phyloP scores from a whole-genome alignment of 1,284 basidiomycete species.

The Ganoderma sinense region DNA sequence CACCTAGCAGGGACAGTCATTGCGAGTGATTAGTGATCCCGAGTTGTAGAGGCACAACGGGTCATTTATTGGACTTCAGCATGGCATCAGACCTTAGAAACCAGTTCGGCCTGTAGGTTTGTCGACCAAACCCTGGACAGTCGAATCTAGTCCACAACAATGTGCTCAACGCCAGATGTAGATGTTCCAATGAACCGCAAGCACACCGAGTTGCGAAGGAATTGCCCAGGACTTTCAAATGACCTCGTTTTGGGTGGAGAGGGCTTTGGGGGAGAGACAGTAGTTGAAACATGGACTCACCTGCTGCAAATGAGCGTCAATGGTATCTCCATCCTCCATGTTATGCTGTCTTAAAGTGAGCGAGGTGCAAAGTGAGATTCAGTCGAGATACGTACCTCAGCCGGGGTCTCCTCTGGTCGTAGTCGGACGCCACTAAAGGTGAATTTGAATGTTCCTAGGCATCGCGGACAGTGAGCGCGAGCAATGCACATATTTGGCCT shows the following conservation, averaged over 20 bases:
- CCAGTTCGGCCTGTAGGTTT: no score
- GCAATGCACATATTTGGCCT: neutral
- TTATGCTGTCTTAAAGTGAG: conserved; percentile 44
- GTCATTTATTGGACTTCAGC: no score
- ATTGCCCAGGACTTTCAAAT: neutral
- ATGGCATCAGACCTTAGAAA: no score
- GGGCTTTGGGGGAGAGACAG: neutral
- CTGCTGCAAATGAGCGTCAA: conserved; percentile 64
- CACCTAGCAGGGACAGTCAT: no score
- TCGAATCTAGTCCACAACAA: no score
- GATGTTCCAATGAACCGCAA: neutral
- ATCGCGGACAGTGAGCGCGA: neutral
- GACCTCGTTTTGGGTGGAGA: neutral
- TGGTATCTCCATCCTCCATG: conserved; percentile 65
- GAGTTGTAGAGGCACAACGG: no score
- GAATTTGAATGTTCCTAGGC: conserved; percentile 64
- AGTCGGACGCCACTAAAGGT: conserved; percentile 60
- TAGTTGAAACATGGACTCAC: conserved; percentile 38
- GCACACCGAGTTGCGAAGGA: neutral
- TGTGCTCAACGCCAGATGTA: neutral
- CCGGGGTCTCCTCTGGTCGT: conserved; percentile 56
- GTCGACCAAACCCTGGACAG: no score
- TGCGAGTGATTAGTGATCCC: no score
- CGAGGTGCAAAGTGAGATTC: conserved; percentile 24
- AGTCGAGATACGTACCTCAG: conserved; percentile 47